Base-by-base conservation (phyloP, 768 basidiomycete species). In the Mycena filopes region DNA sequence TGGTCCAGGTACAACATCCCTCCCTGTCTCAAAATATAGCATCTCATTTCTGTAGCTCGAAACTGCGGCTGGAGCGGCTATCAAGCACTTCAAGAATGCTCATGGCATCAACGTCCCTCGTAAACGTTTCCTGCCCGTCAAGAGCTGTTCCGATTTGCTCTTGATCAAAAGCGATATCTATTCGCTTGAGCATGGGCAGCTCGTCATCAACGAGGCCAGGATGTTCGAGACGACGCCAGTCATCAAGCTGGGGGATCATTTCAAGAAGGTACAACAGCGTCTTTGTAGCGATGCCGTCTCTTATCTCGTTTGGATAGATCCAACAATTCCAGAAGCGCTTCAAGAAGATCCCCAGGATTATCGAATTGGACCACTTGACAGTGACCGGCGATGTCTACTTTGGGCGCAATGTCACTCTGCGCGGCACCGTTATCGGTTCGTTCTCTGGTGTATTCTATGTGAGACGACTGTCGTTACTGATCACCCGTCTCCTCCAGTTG, bases 61-160 rank as follows among this genome's bases (percentile, higher is more conserved):
- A 81, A 95, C 93, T 23, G 95, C 95, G 45, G 93, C 95, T 58
- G 96, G 96, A 77, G 95, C 94, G 43, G 96, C 96, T 48, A 88
- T 92, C 86, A 96, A 96, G 83, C 90, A 96, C 80, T 96, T 96
- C 84, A 90, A 86, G 78, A 91, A 91, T 75, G 94, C 93, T 8
- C 92, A 92, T 74, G 97, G 95, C 65, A 91, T 98, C 80, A 97
- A 96, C 81, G 97, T 98, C 46, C 95, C 97, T 57, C 91, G 96
- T 59, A 89, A 86, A 64, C 93, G 97, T 65, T 98, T 98, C 90
- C 85, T 99, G 74, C 94, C 95, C 43, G 92, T 94, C 43, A 92
- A 92, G 85, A 90, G 86, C 64, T 95, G 93, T 80, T 96, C 94
- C 36, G 92, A 94, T 75, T 81, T 96, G 54, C 85, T 97, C 42